Evolutionary conservation across 2,329 filamentous ascomycete species (phyloP).

Genomic region (Corynespora cassiicola): DNA sequence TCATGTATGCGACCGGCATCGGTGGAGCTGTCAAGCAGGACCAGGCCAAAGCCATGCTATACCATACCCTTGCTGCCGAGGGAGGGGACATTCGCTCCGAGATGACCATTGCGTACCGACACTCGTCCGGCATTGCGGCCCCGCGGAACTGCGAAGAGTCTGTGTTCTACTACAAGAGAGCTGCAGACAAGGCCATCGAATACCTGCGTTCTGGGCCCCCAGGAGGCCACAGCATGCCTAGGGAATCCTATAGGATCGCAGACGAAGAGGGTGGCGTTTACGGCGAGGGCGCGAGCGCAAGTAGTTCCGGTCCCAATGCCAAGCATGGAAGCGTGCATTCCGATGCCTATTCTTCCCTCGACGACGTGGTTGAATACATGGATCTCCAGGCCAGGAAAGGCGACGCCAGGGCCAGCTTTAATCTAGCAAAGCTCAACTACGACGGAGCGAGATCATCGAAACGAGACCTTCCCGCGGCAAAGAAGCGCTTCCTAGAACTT

Average conservation of each 20-base stretch:
- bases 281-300: constrained; percentile 90
- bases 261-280: constrained; percentile 93
- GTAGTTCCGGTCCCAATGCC: constrained; percentile 84
- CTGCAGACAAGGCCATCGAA: constrained; percentile 88
- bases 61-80: constrained; percentile 92
- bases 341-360: constrained; percentile 83
- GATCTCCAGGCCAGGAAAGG: constrained; percentile 90
- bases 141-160: constrained; percentile 85
- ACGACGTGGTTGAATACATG: constrained; percentile 93
- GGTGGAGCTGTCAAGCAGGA: constrained; percentile 81
- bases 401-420: constrained; percentile 85
- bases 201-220: constrained; percentile 92
- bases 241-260: constrained; percentile 82
- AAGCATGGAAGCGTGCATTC: constrained; percentile 75
- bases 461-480: constrained; percentile 74
- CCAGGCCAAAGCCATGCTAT: constrained; percentile 89
- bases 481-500: constrained; percentile 81
- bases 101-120: constrained; percentile 90
- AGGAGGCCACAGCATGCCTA: constrained; percentile 78
- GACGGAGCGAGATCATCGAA: constrained; percentile 81
- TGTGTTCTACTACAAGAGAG: constrained; percentile 86
- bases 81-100: constrained; percentile 83
- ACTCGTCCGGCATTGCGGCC: constrained; percentile 84
- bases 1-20: constrained; percentile 94
- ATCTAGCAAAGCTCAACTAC: constrained; percentile 84